Evolutionary conservation across 2,329 filamentous ascomycete species (phyloP).

Genomic region (Cryphonectria japonica): DNA sequence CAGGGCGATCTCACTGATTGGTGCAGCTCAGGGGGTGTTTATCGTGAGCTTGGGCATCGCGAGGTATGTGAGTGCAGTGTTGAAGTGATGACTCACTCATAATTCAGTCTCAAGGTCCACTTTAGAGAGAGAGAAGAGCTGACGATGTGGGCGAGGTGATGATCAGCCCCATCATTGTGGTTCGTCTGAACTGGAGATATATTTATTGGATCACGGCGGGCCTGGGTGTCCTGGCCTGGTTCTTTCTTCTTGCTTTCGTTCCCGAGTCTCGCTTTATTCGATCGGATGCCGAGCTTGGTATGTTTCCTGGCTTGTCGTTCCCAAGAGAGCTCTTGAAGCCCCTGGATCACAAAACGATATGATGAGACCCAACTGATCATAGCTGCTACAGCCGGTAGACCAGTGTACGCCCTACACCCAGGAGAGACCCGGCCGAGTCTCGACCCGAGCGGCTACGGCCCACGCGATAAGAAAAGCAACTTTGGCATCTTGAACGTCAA

Average conservation of each 20-base stretch:
- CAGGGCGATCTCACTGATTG: conserved; percentile 31
- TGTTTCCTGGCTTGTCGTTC: neutral
- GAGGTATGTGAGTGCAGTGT: conserved; percentile 2
- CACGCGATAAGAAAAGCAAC: conserved; percentile 34
- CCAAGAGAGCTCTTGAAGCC: too few relatives aligned
- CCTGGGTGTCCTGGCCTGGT: conserved; percentile 37
- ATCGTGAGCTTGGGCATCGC: conserved; percentile 38
- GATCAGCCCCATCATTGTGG: conserved; percentile 35
- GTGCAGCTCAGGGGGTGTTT: conserved; percentile 35
- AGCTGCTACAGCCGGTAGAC: conserved; percentile 32
- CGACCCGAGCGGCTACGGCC: conserved; percentile 34
- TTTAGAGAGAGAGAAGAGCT: neutral
- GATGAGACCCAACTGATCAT: too few relatives aligned
- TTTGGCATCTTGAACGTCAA: conserved; percentile 36
- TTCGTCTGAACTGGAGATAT: conserved; percentile 37
- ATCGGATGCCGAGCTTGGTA: conserved; percentile 35
- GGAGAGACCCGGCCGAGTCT: conserved; percentile 36
- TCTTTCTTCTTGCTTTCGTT: conserved; percentile 36
- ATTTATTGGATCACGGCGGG: conserved; percentile 40
- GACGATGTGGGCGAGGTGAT: neutral
- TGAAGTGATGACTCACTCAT: neutral
- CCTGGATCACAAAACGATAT: too few relatives aligned
- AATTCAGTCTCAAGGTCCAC: neutral
- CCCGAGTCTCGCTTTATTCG: conserved; percentile 39
- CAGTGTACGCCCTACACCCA: conserved; percentile 32